phyloP scores from a whole-genome alignment of 768 basidiomycete genomes.

The Tricholomella constricta region DNA sequence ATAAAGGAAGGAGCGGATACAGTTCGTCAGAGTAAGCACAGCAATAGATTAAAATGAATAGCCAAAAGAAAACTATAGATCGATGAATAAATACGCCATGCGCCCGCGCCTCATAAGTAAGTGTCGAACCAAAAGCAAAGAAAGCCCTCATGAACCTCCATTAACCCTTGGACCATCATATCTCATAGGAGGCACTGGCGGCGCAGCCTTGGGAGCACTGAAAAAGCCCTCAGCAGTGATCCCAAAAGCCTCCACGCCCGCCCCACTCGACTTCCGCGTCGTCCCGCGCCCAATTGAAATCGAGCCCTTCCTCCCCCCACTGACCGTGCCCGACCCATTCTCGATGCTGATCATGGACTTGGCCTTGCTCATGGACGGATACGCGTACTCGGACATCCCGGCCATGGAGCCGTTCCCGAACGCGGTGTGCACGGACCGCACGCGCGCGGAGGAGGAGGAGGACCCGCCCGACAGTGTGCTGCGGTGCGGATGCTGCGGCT shows the following conservation, averaged over 20 bases:
- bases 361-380: slow-evolving; percentile 38
- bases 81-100: neutral
- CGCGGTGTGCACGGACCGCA: slow-evolving; percentile 39
- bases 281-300: slow-evolving; percentile 67
- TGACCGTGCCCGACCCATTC: slow-evolving; percentile 34
- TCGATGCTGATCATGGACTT: slow-evolving; percentile 73
- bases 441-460: slow-evolving; percentile 18
- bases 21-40: neutral
- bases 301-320: slow-evolving; percentile 54
- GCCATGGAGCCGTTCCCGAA: slow-evolving; percentile 23
- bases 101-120: neutral
- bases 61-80: neutral
- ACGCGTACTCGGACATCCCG: slow-evolving; percentile 18
- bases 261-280: slow-evolving; percentile 62
- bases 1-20: neutral
- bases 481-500: slow-evolving; percentile 39
- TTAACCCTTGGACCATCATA: neutral
- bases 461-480: slow-evolving; percentile 30
- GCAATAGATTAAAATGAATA: neutral
- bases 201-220: slow-evolving; percentile 47
- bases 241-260: slow-evolving; percentile 74
- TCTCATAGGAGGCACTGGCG: slow-evolving; percentile 31
- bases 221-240: slow-evolving; percentile 83
- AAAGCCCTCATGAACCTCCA: neutral
- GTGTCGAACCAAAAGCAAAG: neutral